Evolutionary conservation across 257 asterid species (phyloP), one percentile per base, ranked within the genome.

Genomic region (Nicotiana attenuata): DNA sequence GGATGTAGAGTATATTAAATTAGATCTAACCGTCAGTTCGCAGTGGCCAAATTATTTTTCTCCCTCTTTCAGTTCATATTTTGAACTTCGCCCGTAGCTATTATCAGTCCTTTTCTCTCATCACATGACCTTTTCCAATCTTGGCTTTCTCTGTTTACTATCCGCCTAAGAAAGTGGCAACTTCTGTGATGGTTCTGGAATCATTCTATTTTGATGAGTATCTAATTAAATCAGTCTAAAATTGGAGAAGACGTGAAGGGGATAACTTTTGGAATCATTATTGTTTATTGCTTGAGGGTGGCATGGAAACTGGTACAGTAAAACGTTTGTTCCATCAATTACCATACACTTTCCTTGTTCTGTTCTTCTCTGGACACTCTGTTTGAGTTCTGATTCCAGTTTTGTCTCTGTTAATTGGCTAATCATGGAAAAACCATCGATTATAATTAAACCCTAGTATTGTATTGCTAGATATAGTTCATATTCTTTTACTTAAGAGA

Each of bases 11-110:
- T 50, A 15, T 75, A 47, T 47, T 50, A 24, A 26, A 15, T 75
- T 75, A 75, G 79, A 47, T 75, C 63, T 75, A 75, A 75, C 79
- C 60, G 15, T 45, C 78, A 71, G 15, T 45, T 33, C 14, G 14
- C 33, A 45, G 78, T 71, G 47, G 9, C 15, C 24, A 33, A 45
- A 69, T 16, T 71, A 45, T 45, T 45, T 71, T 63, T 65, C 16
- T 29, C 41, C 26, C 45, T 75, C 41, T 29, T 73, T 73, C 79
- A 22, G 63, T 24, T 38, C 38, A 45, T 50, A 47, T 47, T 50
- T 50, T 75, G 63, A 75, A 75, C 61, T 50, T 50, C 24, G 61
- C 61, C 41, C 79, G 2, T 73, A 15, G 26, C 61, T 73, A 50
- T 75, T 75, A 2, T 13, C 15, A 20, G 63, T 24, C 5, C 24